A percentile compares a stretch with the other conserved stretches of the same genome.
Evolutionary conservation across 441 rosid species (phyloP).

Genomic region (Arabidopsis hybrid): DNA sequence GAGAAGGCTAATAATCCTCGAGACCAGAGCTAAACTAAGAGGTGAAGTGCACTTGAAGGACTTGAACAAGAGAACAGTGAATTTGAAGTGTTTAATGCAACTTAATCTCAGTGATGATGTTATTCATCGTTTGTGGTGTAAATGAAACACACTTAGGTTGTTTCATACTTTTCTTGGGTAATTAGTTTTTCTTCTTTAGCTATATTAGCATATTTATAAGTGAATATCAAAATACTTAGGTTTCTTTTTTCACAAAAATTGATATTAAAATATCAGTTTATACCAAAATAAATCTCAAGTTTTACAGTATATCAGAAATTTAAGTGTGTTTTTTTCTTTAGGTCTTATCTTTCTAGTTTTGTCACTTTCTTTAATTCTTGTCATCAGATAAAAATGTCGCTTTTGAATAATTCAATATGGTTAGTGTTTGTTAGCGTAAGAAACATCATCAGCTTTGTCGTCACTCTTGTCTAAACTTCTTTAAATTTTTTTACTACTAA

Average conservation of each 20-base stretch:
- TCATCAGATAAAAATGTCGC: conserved; percentile 11
- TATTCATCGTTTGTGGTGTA: conserved; percentile 48
- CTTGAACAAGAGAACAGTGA: conserved; percentile 51
- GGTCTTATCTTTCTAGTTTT: neutral
- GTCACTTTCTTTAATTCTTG: neutral
- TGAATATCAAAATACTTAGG: conserved; percentile 1
- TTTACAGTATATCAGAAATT: neutral
- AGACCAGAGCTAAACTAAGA: conserved; percentile 45
- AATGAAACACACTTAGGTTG: conserved; percentile 20
- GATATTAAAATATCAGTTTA: neutral
- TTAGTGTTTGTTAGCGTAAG: conserved; percentile 30
- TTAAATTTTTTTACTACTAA: neutral
- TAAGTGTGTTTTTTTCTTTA: neutral
- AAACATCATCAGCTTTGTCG: conserved; percentile 33
- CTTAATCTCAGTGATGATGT: conserved; percentile 44
- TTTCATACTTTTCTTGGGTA: neutral
- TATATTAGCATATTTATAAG: neutral
- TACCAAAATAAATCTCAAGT: neutral
- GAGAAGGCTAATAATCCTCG: conserved; percentile 55
- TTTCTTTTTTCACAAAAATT: neutral
- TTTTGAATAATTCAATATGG: neutral
- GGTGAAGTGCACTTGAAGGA: conserved; percentile 55
- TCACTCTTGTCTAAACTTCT: conserved; percentile 31
- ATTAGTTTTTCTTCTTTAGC: neutral
- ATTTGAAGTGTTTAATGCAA: conserved; percentile 54